Conservation (phyloP, 1,284 basidiomycete species). For the Naganishia sp. region DNA sequence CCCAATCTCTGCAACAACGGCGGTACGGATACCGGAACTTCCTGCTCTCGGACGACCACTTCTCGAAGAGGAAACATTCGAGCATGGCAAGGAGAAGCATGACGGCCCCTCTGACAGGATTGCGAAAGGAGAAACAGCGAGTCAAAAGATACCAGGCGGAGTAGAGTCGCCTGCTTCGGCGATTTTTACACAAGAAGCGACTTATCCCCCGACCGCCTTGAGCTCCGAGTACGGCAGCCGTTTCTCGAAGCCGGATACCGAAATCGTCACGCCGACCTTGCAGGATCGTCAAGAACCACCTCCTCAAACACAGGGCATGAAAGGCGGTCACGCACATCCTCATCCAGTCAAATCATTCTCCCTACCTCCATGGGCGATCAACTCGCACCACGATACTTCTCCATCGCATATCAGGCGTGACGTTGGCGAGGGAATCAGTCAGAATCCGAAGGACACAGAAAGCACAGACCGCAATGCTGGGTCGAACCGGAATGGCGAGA, state of each 20-base stretch:
- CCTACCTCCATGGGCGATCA: constrained; percentile 7
- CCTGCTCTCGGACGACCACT: no score
- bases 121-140: no score
- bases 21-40: no score
- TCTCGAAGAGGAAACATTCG: no score
- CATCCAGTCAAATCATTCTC: constrained; percentile 14
- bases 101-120: no score
- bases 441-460: no score
- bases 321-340: neutral
- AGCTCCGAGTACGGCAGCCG: constrained; percentile 4
- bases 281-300: neutral
- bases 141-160: no score
- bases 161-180: no score
- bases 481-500: neutral
- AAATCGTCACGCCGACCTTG: neutral
- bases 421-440: neutral
- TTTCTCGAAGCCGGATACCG: neutral
- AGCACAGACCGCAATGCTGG: neutral
- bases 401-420: neutral
- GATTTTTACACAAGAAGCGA: no score
- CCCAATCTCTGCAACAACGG: no score
- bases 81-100: no score
- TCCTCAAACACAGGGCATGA: neutral
- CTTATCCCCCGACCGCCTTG: neutral
- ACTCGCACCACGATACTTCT: neutral